Evolutionary conservation across 2,329 filamentous ascomycete species (phyloP), one percentile per base, ranked within the genome.

Genomic region (Colletotrichum shisoi): DNA sequence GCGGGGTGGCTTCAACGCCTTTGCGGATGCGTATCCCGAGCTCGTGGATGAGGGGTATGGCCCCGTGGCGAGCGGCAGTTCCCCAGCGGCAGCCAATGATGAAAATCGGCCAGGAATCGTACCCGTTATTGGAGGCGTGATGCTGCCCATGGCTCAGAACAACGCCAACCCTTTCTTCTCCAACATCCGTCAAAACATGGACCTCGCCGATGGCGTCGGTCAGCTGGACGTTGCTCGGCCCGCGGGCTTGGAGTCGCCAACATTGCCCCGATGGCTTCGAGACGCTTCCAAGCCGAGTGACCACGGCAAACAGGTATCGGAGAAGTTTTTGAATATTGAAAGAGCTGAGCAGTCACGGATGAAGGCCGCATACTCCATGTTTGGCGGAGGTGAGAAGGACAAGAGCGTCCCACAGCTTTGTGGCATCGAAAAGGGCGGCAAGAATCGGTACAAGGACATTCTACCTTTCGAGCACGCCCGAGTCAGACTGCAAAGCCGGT

Each of bases 361-460:
- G 94, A 91, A 91, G 74, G 88, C 93, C 64, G 95, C 85, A 0
- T 87, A 87, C 68, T 81, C 84, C 0, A 78, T 81, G 19, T 83
- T 85, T 64, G 71, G 77, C 0, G 74, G 79, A 1, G 76, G 80
- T 21, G 68, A 66, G 19, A 67, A 59, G 49, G 56, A 62, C 15
- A 71, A 75, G 37, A 74, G 75, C 13, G 67, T 71, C 9, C 71
- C 71, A 11, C 90, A 92, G 72, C 88, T 99, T 58, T 95, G 92
- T 0, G 95, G 95, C 8, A 91, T 99, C 37, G 95, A 99, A 74
- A 95, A 97, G 77, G 95, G 95, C 8, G 88, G 85, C 19, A 98
- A 98, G 81, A 99, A 99, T 73, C 87, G 95, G 9, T 99, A 99
- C 81, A 98, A 97, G 80, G 96, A 97, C 72, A 97, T 98, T 63